These are phyloP conservation scores for Termitomyces sp. DNA, from an alignment of 768 basidiomycete species.

Conservation along the genomic window DNA sequence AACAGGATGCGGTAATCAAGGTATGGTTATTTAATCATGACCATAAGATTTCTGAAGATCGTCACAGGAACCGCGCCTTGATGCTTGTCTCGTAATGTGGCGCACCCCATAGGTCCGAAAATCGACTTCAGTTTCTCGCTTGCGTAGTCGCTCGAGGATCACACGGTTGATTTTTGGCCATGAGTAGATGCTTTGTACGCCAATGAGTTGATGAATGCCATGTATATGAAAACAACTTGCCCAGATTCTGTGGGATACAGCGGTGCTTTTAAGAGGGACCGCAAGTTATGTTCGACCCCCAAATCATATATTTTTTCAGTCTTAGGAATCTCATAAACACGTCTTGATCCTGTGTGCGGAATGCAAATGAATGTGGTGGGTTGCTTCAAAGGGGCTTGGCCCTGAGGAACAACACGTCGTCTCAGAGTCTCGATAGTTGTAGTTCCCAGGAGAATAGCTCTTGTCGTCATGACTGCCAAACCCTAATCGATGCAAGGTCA, in stretches of 20 bases:
- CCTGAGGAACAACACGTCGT: constrained; percentile 8
- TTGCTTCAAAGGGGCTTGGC: neutral
- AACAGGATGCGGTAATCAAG: constrained; percentile 49
- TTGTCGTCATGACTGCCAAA: constrained; percentile 22
- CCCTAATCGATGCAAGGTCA: constrained; percentile 14
- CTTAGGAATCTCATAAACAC: constrained; percentile 16
- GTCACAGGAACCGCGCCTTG: constrained; percentile 15
- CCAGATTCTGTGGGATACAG: neutral
- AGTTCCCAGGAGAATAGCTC: constrained; percentile 25
- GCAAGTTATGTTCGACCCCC: constrained; percentile 26
- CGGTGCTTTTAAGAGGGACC: constrained; percentile 10
- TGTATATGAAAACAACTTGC: neutral
- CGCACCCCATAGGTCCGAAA: neutral
- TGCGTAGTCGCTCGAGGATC: constrained; percentile 24
- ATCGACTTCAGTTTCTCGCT: constrained; percentile 10
- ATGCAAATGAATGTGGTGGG: constrained; percentile 20
- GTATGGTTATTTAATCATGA: constrained; percentile 18
- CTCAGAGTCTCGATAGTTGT: constrained; percentile 26
- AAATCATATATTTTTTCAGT: constrained; percentile 34
- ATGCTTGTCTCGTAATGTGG: neutral
- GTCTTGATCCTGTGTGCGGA: constrained; percentile 7
- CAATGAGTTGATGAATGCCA: constrained; percentile 2
- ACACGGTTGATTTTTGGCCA: constrained; percentile 35
- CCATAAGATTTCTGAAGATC: neutral
- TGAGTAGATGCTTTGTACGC: constrained; percentile 17